Conservation (phyloP, 2,329 filamentous ascomycete species). For the Plenodomus lindquistii region DNA sequence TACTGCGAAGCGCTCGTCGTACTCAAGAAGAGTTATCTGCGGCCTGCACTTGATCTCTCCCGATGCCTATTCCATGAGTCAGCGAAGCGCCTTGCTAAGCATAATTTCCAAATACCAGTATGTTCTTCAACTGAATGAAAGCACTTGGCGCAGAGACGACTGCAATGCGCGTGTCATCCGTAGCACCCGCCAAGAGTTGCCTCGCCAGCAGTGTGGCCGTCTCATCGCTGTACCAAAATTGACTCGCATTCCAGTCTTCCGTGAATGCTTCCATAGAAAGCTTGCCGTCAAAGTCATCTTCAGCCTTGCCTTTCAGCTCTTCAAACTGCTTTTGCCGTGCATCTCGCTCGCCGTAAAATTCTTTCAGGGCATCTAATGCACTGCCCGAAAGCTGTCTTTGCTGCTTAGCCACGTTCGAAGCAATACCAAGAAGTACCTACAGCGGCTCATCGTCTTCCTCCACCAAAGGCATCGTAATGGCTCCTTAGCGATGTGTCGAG, state of each 20-base stretch:
- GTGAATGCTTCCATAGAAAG: constrained; percentile 71
- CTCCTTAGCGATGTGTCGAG: constrained; percentile 4
- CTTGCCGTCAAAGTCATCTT: constrained; percentile 55
- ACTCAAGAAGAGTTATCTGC: constrained; percentile 70
- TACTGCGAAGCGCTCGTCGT: constrained; percentile 72
- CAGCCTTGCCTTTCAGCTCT: constrained; percentile 65
- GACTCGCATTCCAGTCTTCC: constrained; percentile 82
- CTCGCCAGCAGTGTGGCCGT: constrained; percentile 68
- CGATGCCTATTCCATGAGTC: constrained; percentile 26
- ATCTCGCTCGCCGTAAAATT: constrained; percentile 76
- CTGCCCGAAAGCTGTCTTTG: constrained; percentile 65
- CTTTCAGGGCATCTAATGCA: constrained; percentile 69
- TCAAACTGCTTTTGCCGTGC: constrained; percentile 68
- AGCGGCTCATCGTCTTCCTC: constrained; percentile 42
- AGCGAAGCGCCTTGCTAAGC: background rate
- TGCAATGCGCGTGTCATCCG: constrained; percentile 62
- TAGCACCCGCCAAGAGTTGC: constrained; percentile 66
- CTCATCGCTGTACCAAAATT: constrained; percentile 82
- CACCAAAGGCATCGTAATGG: constrained; percentile 25
- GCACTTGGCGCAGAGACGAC: constrained; percentile 76
- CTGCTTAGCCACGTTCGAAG: constrained; percentile 18
- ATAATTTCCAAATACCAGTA: constrained; percentile 56
- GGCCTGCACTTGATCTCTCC: constrained; percentile 49
- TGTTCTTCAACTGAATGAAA: constrained; percentile 75
- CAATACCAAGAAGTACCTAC: constrained; percentile 23